Base-by-base conservation (phyloP, 2,329 filamentous ascomycete genomes). In the Pleurostoma richardsiae region DNA sequence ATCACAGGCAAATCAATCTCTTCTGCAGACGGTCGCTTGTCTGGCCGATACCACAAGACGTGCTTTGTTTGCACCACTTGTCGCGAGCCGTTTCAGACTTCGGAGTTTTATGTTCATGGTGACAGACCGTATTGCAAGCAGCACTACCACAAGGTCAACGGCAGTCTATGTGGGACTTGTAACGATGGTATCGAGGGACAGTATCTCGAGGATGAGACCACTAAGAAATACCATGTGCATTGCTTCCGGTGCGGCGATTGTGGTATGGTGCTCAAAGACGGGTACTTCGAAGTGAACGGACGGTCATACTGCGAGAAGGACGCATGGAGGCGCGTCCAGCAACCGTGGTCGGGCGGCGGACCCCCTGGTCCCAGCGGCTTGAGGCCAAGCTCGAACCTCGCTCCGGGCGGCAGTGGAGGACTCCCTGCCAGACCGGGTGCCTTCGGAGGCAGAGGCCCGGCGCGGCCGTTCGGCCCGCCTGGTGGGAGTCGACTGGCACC, bases 21-120 rank as follows among this genome's bases (percentile, higher is more conserved):
- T 31, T 95, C 90, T 10, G 90, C 90, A 1, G 94, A 96, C 57
- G 94, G 94, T 11, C 85, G 91, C 28, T 74, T 99, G 28, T 95
- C 89, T 0, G 94, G 94, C 7, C 85, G 90, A 52, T 99, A 96
- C 65, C 94, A 99, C 74, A 95, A 95, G 65, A 80, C 86, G 4
- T 99, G 92, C 65, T 97, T 99, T 62, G 88, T 92, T 8, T 99
- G 94, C 74, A 80, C 82, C 4, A 90, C 86, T 2, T 99, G 94
- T 70, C 73, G 75, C 8, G 77, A 83, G 45, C 85, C 90, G 1
- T 99, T 97, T 61, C 74, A 83, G 26, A 95, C 90, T 0, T 80
- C 89, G 2, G 90, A 94, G 49, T 97, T 97, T 58, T 99, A 99
- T 63, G 91, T 99, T 8, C 80, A 90, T 49, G 71, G 86, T 53